Conservation (phyloP, 2,329 filamentous ascomycete species). For the Alternaria consortialis region DNA sequence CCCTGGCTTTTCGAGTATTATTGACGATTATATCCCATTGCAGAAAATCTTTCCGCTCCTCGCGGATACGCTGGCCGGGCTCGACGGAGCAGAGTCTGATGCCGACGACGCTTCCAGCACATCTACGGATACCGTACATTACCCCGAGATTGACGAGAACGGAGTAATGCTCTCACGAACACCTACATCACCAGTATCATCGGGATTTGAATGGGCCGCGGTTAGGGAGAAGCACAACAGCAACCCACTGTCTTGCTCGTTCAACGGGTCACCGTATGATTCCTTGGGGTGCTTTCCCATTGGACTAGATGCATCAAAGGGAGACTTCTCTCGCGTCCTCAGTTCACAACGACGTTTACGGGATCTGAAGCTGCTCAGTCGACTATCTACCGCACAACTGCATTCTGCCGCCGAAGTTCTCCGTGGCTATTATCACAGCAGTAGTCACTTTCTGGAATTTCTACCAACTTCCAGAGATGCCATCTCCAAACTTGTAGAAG, state of each 20-base stretch:
- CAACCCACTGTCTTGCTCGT: conserved; percentile 47
- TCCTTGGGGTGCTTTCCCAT: conserved; percentile 49
- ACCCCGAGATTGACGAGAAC: conserved; percentile 45
- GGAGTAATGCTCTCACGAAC: conserved; percentile 31
- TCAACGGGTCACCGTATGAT: conserved; percentile 36
- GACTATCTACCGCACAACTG: conserved; percentile 34
- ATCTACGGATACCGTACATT: conserved; percentile 45
- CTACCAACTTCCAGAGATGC: conserved; percentile 35
- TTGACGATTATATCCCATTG: conserved; percentile 44
- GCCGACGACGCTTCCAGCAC: conserved; percentile 38
- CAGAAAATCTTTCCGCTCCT: conserved; percentile 42
- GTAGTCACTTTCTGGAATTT: conserved; percentile 27
- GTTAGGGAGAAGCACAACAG: conserved; percentile 32
- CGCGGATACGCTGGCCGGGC: conserved; percentile 32
- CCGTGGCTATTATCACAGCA: conserved; percentile 23
- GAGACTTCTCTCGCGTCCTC: conserved; percentile 45
- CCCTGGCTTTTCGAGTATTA: conserved; percentile 39
- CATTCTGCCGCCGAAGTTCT: conserved; percentile 29
- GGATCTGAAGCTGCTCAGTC: conserved; percentile 41
- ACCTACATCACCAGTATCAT: conserved; percentile 28
- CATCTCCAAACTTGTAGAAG: conserved; percentile 34
- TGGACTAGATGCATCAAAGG: conserved; percentile 42
- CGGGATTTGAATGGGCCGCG: conserved; percentile 41
- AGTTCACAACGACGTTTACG: conserved; percentile 44
- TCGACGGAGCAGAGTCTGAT: conserved; percentile 36